Evolutionary conservation across 2,329 filamentous ascomycete species (phyloP).

Genomic region (Sporothrix pseudoabietina): DNA sequence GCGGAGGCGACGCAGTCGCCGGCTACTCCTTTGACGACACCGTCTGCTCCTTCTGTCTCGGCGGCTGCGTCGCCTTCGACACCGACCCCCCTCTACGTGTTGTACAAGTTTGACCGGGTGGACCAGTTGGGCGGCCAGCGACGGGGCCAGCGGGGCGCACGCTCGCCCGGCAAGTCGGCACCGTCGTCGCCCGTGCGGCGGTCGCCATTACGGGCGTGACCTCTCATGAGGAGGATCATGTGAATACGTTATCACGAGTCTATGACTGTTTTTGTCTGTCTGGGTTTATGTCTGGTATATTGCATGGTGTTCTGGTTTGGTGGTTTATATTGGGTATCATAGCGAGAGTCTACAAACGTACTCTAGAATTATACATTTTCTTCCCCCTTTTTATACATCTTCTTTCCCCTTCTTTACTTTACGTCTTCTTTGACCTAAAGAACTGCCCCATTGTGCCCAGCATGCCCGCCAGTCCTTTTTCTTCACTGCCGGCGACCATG

Average conservation of each 20-base stretch:
- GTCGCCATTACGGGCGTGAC: not conserved
- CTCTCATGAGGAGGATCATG: no score
- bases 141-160: constrained; percentile 21
- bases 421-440: constrained; percentile 57
- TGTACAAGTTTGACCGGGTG: constrained; percentile 34
- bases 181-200: not conserved
- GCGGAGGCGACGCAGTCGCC: not conserved
- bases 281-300: not conserved
- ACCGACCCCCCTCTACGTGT: constrained; percentile 20
- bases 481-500: constrained; percentile 55
- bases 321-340: constrained; percentile 2
- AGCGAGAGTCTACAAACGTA: not conserved
- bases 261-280: not conserved
- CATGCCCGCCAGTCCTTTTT: constrained; percentile 57
- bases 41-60: not conserved
- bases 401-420: no score
- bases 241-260: no score
- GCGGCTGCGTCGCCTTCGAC: not conserved
- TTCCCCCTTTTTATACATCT: not conserved
- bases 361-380: not conserved
- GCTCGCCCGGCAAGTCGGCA: not conserved
- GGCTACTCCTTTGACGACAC: not conserved
- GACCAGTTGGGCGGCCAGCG: constrained; percentile 33
- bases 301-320: not conserved
- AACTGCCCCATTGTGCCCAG: constrained; percentile 62